These are phyloP conservation scores for Blastocladiella emersonii DNA, from an alignment of 371 early-diverging fungal genomes.

Conservation along the genomic window DNA sequence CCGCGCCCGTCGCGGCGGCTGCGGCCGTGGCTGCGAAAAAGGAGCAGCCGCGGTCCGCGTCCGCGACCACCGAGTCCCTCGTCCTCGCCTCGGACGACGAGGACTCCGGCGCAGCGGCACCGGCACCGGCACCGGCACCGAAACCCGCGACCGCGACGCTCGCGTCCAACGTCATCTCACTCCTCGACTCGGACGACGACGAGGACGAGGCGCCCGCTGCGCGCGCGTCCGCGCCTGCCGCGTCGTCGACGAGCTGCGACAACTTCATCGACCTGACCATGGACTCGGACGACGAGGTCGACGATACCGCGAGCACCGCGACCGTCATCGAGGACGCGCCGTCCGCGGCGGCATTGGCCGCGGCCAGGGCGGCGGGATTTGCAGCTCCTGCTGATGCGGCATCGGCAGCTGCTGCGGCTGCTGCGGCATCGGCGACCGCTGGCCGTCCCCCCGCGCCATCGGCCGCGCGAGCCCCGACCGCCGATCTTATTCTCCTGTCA, in stretches of 20 bases:
- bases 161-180: slow-evolving; percentile 8
- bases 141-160: slow-evolving; percentile 10
- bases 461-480: too few relatives aligned
- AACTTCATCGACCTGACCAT: slow-evolving; percentile 50
- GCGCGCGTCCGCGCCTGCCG: neutral
- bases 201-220: neutral
- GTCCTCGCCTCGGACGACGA: slow-evolving; percentile 8
- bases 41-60: too few relatives aligned
- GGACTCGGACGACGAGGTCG: slow-evolving; percentile 39
- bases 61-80: slow-evolving; percentile 8
- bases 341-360: too few relatives aligned
- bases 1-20: slow-evolving; percentile 12
- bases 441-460: too few relatives aligned
- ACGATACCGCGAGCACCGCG: too few relatives aligned
- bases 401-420: too few relatives aligned
- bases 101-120: slow-evolving; percentile 12
- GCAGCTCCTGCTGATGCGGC: too few relatives aligned
- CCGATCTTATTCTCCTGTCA: too few relatives aligned
- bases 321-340: too few relatives aligned
- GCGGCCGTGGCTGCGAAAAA: slow-evolving; percentile 16
- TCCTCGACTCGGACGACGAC: slow-evolving; percentile 4
- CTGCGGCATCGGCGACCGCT: too few relatives aligned
- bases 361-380: too few relatives aligned
- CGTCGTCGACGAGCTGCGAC: slow-evolving; percentile 11
- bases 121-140: neutral